Evolutionary conservation across 441 rosid species (phyloP), one percentile per base, ranked within the genome.

Genomic region (Corymbia calophylla): DNA sequence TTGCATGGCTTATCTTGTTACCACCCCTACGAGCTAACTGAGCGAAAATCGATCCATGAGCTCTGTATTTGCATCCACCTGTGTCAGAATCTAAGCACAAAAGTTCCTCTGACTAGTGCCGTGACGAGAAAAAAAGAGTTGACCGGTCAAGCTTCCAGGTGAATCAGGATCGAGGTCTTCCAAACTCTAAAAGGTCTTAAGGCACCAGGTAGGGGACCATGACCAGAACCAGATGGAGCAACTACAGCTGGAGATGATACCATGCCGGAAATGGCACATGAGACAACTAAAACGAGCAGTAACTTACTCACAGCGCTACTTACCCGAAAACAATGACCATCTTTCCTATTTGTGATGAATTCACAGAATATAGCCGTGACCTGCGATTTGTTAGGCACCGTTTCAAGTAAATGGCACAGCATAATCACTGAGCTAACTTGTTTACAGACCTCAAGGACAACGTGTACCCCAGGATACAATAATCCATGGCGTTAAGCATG

Each of bases 71-170:
- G 27, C 84, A 73, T 86, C 88, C 55, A 89, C 23, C 23, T 77
- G 27, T 44, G 51, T 77, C 84, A 77, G 84, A 12, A 77, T 44
- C 51, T 12, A 77, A 6, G 53, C 51, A 44, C 17, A 44, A 77
- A 77, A 77, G 84, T 77, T 23, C 84, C 84, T 77, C 84, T 13
- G 84, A 77, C 53, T 77, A 62, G 70, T 29, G 32, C 32, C 84
- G n/a, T 44, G 84, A 77, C n/a, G n/a, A 77, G 89, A 88, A 66
- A 58, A 58, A 58, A 48, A 58, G 60, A 51, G 85, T 89, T 91
- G 92, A 91, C 92, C 90, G 91, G 93, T 93, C 92, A 89, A 88
- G 49, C 88, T 53, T 89, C 89, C 87, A 44, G 49, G n/a, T 23
- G 51, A 44, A 77, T 73, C 84, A 39, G 84, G 49, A 17, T 39